Evolutionary conservation across 306 rosid genomes (phyloP).

Genomic region (Casuarina cunninghamiana): DNA sequence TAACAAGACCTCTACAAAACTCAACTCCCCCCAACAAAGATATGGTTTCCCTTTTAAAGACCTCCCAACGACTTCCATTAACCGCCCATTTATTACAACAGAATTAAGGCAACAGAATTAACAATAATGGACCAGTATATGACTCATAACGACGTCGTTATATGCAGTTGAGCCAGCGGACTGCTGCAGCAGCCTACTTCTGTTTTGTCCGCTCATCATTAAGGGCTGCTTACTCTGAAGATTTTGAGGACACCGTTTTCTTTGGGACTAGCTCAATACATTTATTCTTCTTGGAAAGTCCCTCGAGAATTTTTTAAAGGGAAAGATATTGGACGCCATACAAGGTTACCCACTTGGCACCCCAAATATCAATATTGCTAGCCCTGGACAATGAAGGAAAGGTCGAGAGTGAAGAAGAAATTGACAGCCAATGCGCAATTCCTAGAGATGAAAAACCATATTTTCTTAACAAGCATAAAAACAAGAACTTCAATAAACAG

Average conservation of each 20-base stretch:
- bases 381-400: slow-evolving; percentile 47
- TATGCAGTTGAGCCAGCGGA: too few species aligned
- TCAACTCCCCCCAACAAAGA: too few species aligned
- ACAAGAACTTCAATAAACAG: too few species aligned
- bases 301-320: slow-evolving; percentile 75
- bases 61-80: too few species aligned
- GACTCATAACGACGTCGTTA: too few species aligned
- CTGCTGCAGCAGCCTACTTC: slow-evolving; percentile 88
- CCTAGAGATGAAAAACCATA: too few species aligned
- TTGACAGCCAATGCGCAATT: slow-evolving; percentile 34
- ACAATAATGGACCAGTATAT: too few species aligned
- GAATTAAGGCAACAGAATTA: too few species aligned
- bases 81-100: too few species aligned
- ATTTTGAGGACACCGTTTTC: slow-evolving; percentile 67
- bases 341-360: slow-evolving; percentile 73
- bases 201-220: slow-evolving; percentile 61
- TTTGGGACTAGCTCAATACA: slow-evolving; percentile 86
- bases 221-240: slow-evolving; percentile 52
- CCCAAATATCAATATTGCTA: slow-evolving; percentile 59
- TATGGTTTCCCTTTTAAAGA: too few species aligned
- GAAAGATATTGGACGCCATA: slow-evolving; percentile 81
- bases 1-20: too few species aligned
- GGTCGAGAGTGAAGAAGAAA: slow-evolving; percentile 47
- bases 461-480: too few species aligned
- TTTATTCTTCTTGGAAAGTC: slow-evolving; percentile 81